Evolutionary conservation across 2,329 filamentous ascomycete species (phyloP).

Genomic region (Graphium sp.): DNA sequence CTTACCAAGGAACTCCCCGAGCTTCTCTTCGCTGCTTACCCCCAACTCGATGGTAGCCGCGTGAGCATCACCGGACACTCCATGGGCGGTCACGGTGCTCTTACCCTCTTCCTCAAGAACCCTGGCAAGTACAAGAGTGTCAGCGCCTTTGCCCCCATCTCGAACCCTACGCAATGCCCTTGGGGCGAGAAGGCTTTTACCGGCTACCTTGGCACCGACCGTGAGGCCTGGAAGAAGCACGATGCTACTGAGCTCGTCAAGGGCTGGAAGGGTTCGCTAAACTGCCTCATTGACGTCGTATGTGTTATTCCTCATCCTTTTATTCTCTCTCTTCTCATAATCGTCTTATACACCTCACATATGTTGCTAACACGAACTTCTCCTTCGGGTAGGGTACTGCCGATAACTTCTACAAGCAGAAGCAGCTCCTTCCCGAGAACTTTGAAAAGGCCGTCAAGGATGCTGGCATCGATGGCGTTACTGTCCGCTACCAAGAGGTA

Average conservation of each 20-base stretch:
- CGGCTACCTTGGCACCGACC: constrained; percentile 72
- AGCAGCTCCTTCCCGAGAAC: constrained; percentile 87
- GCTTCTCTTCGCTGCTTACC: constrained; percentile 55
- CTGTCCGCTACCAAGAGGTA: constrained; percentile 66
- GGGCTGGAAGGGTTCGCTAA: constrained; percentile 53
- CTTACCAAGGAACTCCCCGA: constrained; percentile 75
- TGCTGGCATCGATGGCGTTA: constrained; percentile 54
- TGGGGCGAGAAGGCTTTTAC: constrained; percentile 94
- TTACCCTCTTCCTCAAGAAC: constrained; percentile 85
- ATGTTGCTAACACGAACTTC: neutral
- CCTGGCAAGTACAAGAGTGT: constrained; percentile 80
- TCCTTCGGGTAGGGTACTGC: constrained; percentile 61
- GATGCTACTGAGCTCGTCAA: constrained; percentile 84
- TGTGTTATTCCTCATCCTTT: constrained; percentile 14
- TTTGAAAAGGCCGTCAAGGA: constrained; percentile 65
- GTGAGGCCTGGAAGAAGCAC: constrained; percentile 68
- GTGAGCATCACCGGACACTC: constrained; percentile 86
- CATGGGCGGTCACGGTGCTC: constrained; percentile 92
- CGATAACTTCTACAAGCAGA: constrained; percentile 93
- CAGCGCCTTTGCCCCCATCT: constrained; percentile 78
- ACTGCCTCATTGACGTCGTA: constrained; percentile 76
- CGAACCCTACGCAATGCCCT: constrained; percentile 69
- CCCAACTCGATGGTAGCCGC: constrained; percentile 47
- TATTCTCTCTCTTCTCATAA: neutral
- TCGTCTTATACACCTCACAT: neutral